These are phyloP conservation scores for Fraxinus nigra DNA, from an alignment of 305 asterid species.

Conservation along the genomic window DNA sequence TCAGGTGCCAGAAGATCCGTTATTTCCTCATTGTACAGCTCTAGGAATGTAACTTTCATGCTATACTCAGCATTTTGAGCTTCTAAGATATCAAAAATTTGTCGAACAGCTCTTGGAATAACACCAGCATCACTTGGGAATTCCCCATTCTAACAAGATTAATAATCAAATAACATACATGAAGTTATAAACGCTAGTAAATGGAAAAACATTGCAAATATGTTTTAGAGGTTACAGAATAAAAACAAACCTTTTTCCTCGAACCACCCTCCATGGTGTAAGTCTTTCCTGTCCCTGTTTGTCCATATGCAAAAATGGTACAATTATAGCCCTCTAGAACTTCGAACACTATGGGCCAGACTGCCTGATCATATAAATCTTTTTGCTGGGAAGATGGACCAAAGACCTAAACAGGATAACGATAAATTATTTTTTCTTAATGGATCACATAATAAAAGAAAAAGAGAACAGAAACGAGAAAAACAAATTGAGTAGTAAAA, in stretches of 20 bases:
- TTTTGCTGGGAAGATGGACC: conserved; percentile 46
- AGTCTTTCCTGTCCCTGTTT: conserved; percentile 62
- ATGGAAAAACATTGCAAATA: neutral
- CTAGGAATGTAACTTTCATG: conserved; percentile 65
- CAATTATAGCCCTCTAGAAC: conserved; percentile 56
- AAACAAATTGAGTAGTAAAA: neutral
- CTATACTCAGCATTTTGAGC: conserved; percentile 66
- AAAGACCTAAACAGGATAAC: conserved; percentile 37
- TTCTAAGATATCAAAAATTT: conserved; percentile 33
- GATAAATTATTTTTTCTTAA: neutral
- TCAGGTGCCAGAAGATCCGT: conserved; percentile 69
- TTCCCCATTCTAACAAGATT: conserved; percentile 55
- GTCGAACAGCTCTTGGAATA: conserved; percentile 59
- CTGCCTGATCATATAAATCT: conserved; percentile 45
- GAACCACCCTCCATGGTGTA: conserved; percentile 68
- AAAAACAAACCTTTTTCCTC: conserved; percentile 39
- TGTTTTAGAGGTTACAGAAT: neutral
- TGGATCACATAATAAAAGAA: neutral
- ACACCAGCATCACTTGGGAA: conserved; percentile 69
- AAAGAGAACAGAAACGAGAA: neutral
- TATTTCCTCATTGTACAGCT: conserved; percentile 76
- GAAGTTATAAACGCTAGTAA: neutral
- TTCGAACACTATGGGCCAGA: conserved; percentile 42
- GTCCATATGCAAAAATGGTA: conserved; percentile 60
- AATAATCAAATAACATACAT: conserved; percentile 5